phyloP scores from a whole-genome alignment of 495 filamentous ascomycete genomes.

The Aspergillus biplanus region DNA sequence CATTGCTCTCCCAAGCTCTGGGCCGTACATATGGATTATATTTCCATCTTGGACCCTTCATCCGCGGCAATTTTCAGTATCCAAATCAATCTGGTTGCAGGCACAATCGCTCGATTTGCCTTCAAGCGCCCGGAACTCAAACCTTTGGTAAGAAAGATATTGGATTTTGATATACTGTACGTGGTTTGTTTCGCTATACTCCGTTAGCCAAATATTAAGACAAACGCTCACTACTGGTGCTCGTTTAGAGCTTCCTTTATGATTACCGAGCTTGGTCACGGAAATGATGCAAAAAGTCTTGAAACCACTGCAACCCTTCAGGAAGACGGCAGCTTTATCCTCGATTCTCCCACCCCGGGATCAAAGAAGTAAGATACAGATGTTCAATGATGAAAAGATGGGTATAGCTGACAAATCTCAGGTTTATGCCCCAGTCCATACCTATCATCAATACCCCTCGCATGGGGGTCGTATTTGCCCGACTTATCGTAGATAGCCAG shows the following conservation, averaged over 20 bases:
- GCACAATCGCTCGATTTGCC: constrained; percentile 38
- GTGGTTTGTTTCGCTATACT: neutral
- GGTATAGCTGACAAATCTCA: constrained; percentile 14
- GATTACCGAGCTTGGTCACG: constrained; percentile 43
- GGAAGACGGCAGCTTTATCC: constrained; percentile 36
- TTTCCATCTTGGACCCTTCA: constrained; percentile 21
- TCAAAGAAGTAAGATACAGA: constrained; percentile 20
- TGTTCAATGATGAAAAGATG: neutral
- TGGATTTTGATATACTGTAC: constrained; percentile 35
- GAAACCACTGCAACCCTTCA: constrained; percentile 42
- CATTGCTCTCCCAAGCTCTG: constrained; percentile 20
- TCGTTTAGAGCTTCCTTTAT: constrained; percentile 35
- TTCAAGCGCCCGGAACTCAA: constrained; percentile 30
- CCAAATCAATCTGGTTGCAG: constrained; percentile 42
- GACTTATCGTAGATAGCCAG: constrained; percentile 32
- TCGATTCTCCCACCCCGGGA: constrained; percentile 30
- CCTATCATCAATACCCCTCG: constrained; percentile 30
- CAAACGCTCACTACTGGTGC: no score
- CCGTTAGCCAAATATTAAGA: neutral
- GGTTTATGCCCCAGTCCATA: constrained; percentile 41
- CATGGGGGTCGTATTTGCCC: constrained; percentile 40
- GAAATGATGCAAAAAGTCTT: constrained; percentile 40
- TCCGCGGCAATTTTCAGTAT: constrained; percentile 33
- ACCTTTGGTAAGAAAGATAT: constrained; percentile 29
- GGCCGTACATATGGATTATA: constrained; percentile 23